phyloP scores from a whole-genome alignment of 208 protist species.

The Leishmania martiniquensis region DNA sequence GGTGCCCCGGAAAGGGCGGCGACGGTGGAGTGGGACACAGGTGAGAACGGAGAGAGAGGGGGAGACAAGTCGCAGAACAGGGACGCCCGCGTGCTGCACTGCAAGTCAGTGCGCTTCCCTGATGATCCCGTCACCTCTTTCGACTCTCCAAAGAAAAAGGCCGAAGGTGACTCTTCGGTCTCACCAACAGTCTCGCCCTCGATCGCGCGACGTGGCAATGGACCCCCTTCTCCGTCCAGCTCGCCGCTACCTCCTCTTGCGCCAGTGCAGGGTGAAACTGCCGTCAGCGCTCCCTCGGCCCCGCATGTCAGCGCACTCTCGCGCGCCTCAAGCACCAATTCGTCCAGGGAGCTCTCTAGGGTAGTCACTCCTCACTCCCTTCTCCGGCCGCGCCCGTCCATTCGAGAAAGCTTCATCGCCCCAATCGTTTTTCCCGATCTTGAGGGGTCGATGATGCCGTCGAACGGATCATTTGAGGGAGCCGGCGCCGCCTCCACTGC shows the following conservation, averaged over 20 bases:
- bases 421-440: conserved; percentile 24
- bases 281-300: background rate
- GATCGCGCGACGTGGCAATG: background rate
- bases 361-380: conserved; percentile 29
- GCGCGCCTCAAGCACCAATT: background rate
- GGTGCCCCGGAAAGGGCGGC: background rate
- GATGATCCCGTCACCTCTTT: conserved; percentile 1
- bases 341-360: conserved; percentile 6
- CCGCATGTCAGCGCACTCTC: background rate
- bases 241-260: conserved; percentile 2
- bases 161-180: background rate
- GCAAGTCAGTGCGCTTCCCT: conserved; percentile 22
- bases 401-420: conserved; percentile 33
- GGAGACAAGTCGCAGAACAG: background rate
- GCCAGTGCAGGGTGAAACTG: background rate
- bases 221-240: background rate
- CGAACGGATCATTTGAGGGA: background rate
- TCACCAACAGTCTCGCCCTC: conserved; percentile 1
- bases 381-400: conserved; percentile 22
- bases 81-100: background rate
- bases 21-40: background rate
- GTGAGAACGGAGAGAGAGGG: background rate
- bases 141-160: background rate
- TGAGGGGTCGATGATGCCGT: conserved; percentile 9
- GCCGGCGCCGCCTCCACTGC: conserved; percentile 3